These are phyloP conservation scores for Verticillium longisporum DNA, from an alignment of 2,329 filamentous ascomycete species.

Conservation along the genomic window DNA sequence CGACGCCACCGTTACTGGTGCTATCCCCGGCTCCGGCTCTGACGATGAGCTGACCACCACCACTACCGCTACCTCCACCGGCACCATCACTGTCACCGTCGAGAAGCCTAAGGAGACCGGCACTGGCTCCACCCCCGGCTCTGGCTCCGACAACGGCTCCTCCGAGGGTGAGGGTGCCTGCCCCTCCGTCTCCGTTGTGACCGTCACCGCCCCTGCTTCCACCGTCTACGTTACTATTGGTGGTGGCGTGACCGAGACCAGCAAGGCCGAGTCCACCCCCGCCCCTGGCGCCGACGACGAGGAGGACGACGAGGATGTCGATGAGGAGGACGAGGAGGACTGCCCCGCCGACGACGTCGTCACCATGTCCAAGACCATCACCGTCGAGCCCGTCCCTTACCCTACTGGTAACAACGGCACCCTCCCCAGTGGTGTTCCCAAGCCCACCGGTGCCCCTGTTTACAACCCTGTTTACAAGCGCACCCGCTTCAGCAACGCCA, in stretches of 20 bases:
- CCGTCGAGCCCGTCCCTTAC: conserved; percentile 28
- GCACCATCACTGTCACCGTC: conserved; percentile 27
- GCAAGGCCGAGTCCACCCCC: conserved; percentile 12
- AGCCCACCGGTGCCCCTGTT: conserved; percentile 21
- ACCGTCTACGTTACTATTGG: conserved; percentile 20
- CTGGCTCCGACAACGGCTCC: background rate
- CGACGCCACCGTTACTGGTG: conserved; percentile 13
- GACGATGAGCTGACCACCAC: conserved; percentile 26
- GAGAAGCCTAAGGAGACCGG: conserved; percentile 16
- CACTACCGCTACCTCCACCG: conserved; percentile 27
- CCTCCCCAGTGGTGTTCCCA: conserved; percentile 23
- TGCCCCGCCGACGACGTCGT: conserved; percentile 14
- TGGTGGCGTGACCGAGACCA: conserved; percentile 8
- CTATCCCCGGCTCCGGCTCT: conserved; percentile 10
- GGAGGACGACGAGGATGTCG: conserved; percentile 6
- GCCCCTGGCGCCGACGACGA: conserved; percentile 7
- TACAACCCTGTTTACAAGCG: conserved; percentile 4
- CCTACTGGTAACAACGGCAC: conserved; percentile 28
- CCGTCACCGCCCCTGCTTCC: conserved; percentile 17
- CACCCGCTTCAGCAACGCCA: conserved; percentile 12
- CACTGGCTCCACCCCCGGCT: conserved; percentile 3
- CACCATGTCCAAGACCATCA: conserved; percentile 23
- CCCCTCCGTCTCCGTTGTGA: conserved; percentile 12
- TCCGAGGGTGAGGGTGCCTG: conserved; percentile 8
- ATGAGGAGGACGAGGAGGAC: conserved; percentile 13